These are phyloP conservation scores for Annulohypoxylon nitens DNA, from an alignment of 495 filamentous ascomycete genomes.

Conservation along the genomic window DNA sequence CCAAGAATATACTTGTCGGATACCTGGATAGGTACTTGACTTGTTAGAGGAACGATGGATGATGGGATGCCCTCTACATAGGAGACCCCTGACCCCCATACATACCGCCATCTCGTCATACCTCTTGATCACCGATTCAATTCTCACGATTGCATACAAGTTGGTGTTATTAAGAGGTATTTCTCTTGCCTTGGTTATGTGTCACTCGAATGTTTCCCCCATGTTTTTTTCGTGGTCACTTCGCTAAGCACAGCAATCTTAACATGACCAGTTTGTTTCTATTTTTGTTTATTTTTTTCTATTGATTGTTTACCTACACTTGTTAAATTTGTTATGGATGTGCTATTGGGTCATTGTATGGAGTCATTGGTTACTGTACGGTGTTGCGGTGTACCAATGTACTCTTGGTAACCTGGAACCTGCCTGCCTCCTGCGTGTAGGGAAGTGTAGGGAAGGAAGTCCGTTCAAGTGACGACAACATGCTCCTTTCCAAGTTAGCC, in stretches of 20 bases:
- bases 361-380: no score
- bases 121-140: conserved; percentile 17
- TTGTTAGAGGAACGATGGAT: not conserved
- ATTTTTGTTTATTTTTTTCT: not conserved
- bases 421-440: not conserved
- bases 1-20: not conserved
- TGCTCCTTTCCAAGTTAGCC: conserved; percentile 21
- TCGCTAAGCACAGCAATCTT: not conserved
- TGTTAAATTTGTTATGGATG: not conserved
- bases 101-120: conserved; percentile 10
- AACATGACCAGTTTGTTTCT: not conserved
- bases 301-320: not conserved
- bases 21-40: not conserved
- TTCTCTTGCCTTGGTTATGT: not conserved
- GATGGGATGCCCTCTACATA: not conserved
- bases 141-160: conserved; percentile 2
- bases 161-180: not conserved
- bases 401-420: conserved; percentile 6
- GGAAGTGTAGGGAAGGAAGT: not conserved
- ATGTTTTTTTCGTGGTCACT: not conserved
- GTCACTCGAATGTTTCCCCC: not conserved
- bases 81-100: conserved; percentile 6
- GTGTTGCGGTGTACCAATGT: conserved; percentile 13
- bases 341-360: not conserved
- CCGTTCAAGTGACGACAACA: conserved; percentile 22